phyloP scores from a whole-genome alignment of 108 stramenopile genomes.

The Fistulifera solaris region DNA sequence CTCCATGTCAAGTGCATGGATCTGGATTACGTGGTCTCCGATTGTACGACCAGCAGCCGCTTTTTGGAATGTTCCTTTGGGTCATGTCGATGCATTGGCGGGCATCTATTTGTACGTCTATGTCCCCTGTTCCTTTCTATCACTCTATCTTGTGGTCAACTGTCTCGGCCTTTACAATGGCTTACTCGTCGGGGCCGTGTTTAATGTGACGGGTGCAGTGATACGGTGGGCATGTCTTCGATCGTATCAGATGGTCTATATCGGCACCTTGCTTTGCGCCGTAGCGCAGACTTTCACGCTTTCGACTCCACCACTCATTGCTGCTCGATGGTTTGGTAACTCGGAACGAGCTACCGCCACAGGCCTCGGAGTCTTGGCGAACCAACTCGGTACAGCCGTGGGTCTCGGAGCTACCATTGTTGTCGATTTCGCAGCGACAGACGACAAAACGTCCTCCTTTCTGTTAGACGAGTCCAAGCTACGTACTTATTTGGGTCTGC shows the following conservation, averaged over 20 bases:
- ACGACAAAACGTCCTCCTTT: too few relatives aligned
- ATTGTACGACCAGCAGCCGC: neutral
- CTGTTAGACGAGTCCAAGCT: neutral
- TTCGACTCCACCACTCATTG: conserved; percentile 4
- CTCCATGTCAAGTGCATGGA: neutral
- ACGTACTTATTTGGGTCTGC: neutral
- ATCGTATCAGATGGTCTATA: neutral
- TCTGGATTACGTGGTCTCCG: conserved; percentile 3
- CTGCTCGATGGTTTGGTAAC: conserved; percentile 1
- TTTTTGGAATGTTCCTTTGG: conserved; percentile 2
- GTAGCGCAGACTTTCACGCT: conserved; percentile 7
- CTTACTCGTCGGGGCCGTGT: neutral
- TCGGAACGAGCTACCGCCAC: conserved; percentile 6
- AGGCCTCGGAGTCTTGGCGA: conserved; percentile 2
- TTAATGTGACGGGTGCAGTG: neutral
- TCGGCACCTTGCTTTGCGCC: conserved; percentile 4
- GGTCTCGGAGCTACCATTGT: conserved; percentile 5
- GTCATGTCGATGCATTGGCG: neutral
- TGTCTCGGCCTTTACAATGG: neutral
- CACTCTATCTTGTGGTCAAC: conserved; percentile 3
- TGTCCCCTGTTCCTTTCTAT: neutral
- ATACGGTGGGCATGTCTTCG: neutral
- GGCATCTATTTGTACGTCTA: conserved; percentile 4
- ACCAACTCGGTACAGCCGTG: conserved; percentile 1
- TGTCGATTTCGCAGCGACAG: neutral